Percentiles rank a stretch among this genome's conserved stretches.
phyloP scores from a whole-genome alignment of 78 protist genomes.

The Dictyostelium capitatum region DNA sequence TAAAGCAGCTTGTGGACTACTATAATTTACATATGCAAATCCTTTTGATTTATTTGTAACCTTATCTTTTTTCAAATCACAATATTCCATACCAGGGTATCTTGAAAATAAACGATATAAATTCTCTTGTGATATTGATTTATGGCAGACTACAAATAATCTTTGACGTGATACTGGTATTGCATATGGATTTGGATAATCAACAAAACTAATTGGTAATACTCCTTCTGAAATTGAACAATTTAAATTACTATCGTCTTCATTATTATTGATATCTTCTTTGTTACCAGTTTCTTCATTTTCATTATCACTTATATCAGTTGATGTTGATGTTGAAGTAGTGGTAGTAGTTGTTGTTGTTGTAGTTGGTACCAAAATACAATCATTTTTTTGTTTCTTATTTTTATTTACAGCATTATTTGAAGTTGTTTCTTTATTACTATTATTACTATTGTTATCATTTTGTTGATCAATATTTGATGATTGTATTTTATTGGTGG shows the following conservation, averaged over 20 bases:
- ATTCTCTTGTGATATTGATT: constrained; percentile 60
- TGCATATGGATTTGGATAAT: constrained; percentile 40
- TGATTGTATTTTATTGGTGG: background rate
- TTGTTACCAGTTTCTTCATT: background rate
- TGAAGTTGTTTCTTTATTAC: too few species aligned
- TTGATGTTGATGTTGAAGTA: background rate
- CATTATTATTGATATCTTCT: background rate
- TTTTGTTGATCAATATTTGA: background rate
- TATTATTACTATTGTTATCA: too few species aligned
- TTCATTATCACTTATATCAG: background rate
- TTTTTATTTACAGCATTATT: too few species aligned
- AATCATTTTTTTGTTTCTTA: too few species aligned
- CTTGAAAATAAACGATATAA: constrained; percentile 66
- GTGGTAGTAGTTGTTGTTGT: background rate
- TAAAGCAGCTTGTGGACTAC: constrained; percentile 63
- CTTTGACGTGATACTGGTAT: constrained; percentile 35
- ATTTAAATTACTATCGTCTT: too few species aligned
- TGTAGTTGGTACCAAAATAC: background rate
- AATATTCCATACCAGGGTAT: constrained; percentile 86
- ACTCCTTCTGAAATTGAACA: constrained; percentile 13
- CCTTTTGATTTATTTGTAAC: constrained; percentile 71
- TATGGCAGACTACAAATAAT: constrained; percentile 75
- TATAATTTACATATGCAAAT: constrained; percentile 76
- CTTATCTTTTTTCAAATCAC: constrained; percentile 81
- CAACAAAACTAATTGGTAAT: background rate